A percentile compares a stretch with the other conserved stretches of the same genome.
Conservation (phyloP, 169 alveolate species). For the Amoebophrya sp. region DNA sequence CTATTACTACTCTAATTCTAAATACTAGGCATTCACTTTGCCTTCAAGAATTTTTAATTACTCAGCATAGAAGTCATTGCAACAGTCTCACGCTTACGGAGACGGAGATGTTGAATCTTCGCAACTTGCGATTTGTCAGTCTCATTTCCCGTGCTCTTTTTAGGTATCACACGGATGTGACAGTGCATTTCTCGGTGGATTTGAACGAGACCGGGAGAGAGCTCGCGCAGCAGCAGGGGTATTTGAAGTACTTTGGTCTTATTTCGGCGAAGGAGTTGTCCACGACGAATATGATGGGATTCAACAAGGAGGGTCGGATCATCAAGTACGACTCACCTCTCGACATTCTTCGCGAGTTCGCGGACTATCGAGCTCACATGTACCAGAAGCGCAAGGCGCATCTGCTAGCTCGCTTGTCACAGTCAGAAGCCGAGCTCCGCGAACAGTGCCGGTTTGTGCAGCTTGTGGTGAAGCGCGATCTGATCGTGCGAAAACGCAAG, state of each 20-base stretch:
- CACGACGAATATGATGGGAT: slow-evolving; percentile 83
- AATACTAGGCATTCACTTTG: no score
- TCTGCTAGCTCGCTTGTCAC: slow-evolving; percentile 66
- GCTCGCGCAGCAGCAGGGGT: slow-evolving; percentile 51
- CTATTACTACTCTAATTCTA: no score
- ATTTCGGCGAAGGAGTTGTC: slow-evolving; percentile 39
- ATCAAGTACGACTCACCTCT: slow-evolving; percentile 70
- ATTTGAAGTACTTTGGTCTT: slow-evolving; percentile 77
- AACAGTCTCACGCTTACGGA: no score
- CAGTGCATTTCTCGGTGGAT: background rate
- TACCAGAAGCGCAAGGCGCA: slow-evolving; percentile 71
- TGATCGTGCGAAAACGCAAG: slow-evolving; percentile 69
- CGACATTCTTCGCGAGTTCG: slow-evolving; percentile 81
- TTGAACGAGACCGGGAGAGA: background rate
- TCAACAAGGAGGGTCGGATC: slow-evolving; percentile 72
- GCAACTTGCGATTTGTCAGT: no score
- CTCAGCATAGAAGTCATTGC: no score
- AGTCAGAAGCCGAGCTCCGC: slow-evolving; percentile 64
- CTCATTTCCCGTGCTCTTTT: no score
- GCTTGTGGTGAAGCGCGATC: slow-evolving; percentile 74
- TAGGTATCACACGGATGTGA: background rate
- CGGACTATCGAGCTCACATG: slow-evolving; percentile 67
- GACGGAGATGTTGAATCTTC: no score
- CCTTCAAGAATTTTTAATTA: slow-evolving; percentile 64
- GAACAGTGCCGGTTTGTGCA: slow-evolving; percentile 81